Evolutionary conservation across 1,284 basidiomycete genomes (phyloP), one percentile per base, ranked within the genome.

Genomic region (Rugosomyces carneus): DNA sequence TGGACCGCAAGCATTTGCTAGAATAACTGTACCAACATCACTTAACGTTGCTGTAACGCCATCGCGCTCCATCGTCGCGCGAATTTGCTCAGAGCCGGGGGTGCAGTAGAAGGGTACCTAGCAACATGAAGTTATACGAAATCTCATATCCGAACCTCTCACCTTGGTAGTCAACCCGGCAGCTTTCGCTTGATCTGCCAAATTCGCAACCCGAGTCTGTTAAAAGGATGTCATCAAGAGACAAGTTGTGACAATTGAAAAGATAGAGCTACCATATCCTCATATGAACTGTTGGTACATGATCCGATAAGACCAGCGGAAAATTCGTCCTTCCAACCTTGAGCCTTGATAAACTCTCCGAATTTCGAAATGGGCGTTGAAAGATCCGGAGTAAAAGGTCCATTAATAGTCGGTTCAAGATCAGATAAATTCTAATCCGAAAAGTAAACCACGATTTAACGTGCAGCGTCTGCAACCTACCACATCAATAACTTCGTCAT

Each of bases 1-100:
- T 24, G 96, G 96, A 44, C 96, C 96, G 58, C 96, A 99, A 1
- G 96, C 96, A 64, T 99, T 99, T 10, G 96, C 95, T 24, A 99
- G 74, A 11, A 99, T 95, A 32, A 86, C 78, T 5, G 84, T 94
- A 24, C 95, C 95, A 40, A 97, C 89, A 54, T 82, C 81, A 62
- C 94, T 78, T 31, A 99, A 71, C 36, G 78, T 77, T 20, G 77
- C 71, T 24, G 92, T 93, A 44, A 98, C 79, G 21, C 87, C 78
- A 61, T 99, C 96, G 31, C 95, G 83, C 67, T 97, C 93, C 68
- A 99, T 93, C 0, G 96, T 99, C 2, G 96, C 96, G 42, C 96
- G 83, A 58, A 99, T 97, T 64, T 96, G 89, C 63, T 99, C 96
- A 36, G 90, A 94, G 20, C 95, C 96, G 0, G 96, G 96, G 6